Evolutionary conservation across 768 basidiomycete species (phyloP), one percentile per base, ranked within the genome.

Genomic region (Mycena kentingensis): DNA sequence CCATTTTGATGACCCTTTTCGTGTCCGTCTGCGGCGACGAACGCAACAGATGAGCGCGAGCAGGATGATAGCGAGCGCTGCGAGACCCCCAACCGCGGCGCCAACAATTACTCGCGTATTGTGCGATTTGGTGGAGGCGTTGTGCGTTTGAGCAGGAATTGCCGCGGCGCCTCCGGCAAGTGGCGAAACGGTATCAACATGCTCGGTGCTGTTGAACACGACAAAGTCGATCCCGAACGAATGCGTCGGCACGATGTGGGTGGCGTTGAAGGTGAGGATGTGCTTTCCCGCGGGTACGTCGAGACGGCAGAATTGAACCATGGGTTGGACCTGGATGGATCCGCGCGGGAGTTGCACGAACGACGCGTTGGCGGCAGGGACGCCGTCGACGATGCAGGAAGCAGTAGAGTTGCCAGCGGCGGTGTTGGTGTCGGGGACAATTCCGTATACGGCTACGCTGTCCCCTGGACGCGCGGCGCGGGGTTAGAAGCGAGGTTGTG

Each of bases 221-320:
- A 77, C 61, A 44, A 73, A 73, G 60, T 77, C 74, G 58, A 77
- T 64, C 15, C 71, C 73, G 28, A 75, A 47, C 2, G 69, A 63
- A 47, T 68, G 62, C 15, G 64, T 57, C 0, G 63, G 49, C 27
- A 64, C 57, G 44, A 76, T 67, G 11, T 72, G 63, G 21, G 70
- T 73, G 38, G 76, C 55, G 54, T 72, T 73, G 55, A 77, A 59
- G 12, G 64, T 42, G 29, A 77, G 66, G 0, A 67, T 72, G 50
- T 77, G 75, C n/a, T 52, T 58, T 25, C 71, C 73, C 13, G 71
- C 62, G 22, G 63, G 44, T 4, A 75, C 57, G 34, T 71, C 68
- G 26, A 64, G 55, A 43, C 68, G 68, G 60, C 73, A 74, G 26
- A 76, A 56, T 32, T 65, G 53, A n/a, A 66, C 49, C 68, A 72